A percentile compares a stretch with the other conserved stretches of the same genome.
Conservation (phyloP, 108 stramenopile genomes). For the Stephanodiscus minutulus region DNA sequence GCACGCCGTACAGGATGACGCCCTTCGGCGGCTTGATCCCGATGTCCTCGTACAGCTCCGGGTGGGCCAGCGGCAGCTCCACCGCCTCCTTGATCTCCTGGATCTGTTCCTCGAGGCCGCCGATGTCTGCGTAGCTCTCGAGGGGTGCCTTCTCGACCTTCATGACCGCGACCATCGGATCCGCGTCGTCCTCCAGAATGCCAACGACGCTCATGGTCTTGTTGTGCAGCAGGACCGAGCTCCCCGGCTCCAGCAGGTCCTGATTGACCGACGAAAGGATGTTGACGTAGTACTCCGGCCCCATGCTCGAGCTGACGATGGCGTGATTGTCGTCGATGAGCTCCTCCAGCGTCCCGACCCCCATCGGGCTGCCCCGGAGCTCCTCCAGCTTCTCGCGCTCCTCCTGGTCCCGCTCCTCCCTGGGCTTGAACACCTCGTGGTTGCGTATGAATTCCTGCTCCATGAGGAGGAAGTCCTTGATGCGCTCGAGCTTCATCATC, state of each 20-base stretch:
- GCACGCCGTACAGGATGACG: conserved; percentile 97
- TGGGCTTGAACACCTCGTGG: conserved; percentile 98
- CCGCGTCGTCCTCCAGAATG: conserved; percentile 95
- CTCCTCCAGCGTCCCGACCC: conserved; percentile 97
- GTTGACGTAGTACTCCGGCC: conserved; percentile 99
- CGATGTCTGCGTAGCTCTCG: conserved; percentile 98
- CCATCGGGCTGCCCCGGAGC: conserved; percentile 94
- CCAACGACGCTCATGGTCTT: conserved; percentile 98
- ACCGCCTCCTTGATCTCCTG: conserved; percentile 99
- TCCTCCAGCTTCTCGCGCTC: conserved; percentile 98
- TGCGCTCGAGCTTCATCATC: conserved; percentile 95
- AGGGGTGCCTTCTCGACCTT: conserved; percentile 99
- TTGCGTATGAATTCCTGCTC: conserved; percentile 99
- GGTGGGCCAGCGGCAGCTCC: conserved; percentile 97
- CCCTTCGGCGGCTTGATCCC: conserved; percentile 98
- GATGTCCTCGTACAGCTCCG: conserved; percentile 99
- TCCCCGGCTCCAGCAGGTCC: conserved; percentile 98
- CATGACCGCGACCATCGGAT: conserved; percentile 99
- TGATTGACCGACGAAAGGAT: conserved; percentile 97
- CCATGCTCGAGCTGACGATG: conserved; percentile 93
- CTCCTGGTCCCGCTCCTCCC: conserved; percentile 96
- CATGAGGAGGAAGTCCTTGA: conserved; percentile 98
- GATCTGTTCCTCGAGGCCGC: conserved; percentile 98
- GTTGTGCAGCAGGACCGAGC: conserved; percentile 96
- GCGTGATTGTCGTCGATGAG: conserved; percentile 99